Conservation (phyloP, 2,329 filamentous ascomycete species). For the Monilinia polystroma region DNA sequence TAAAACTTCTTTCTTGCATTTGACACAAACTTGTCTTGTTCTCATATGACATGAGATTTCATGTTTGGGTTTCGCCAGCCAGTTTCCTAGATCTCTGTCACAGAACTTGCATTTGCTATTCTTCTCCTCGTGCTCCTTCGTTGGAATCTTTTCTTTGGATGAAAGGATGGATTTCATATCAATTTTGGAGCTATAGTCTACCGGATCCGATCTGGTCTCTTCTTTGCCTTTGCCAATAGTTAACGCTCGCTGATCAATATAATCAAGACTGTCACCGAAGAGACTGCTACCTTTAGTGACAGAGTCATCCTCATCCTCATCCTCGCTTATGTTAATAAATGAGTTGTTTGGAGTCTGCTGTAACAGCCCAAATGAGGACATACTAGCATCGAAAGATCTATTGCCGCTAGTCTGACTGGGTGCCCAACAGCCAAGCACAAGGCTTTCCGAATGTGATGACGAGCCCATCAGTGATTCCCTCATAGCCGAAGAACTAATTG, state of each 20-base stretch:
- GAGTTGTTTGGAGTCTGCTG: too few relatives aligned
- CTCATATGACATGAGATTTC: neutral
- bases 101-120: neutral
- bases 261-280: neutral
- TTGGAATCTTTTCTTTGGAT: neutral
- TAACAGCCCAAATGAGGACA: neutral
- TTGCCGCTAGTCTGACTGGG: neutral
- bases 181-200: neutral
- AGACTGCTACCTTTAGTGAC: too few relatives aligned
- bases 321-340: neutral
- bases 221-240: neutral
- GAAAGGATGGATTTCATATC: neutral
- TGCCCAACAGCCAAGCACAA: neutral
- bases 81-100: neutral
- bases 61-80: neutral
- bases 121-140: neutral
- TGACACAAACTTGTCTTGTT: neutral
- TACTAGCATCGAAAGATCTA: neutral
- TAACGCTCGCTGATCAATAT: neutral
- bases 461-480: neutral
- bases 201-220: neutral
- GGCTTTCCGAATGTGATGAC: neutral
- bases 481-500: neutral
- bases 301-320: neutral
- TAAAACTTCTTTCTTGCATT: neutral